Percentiles rank a stretch among this genome's conserved stretches.
phyloP scores from a whole-genome alignment of 495 filamentous ascomycete genomes.

The Trichodelitschia bisporula region DNA sequence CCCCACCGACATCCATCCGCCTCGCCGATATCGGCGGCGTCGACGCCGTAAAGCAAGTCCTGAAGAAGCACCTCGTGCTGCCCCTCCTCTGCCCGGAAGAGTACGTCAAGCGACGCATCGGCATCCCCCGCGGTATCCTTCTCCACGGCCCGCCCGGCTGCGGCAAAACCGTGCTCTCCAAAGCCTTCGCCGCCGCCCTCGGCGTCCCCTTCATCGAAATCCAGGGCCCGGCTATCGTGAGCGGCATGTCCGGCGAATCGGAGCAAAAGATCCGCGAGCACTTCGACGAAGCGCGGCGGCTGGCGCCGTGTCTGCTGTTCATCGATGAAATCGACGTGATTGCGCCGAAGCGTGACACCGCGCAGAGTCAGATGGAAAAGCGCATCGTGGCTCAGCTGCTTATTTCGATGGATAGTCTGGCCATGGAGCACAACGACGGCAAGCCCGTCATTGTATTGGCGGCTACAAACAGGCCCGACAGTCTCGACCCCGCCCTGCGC shows the following conservation, averaged over 20 bases:
- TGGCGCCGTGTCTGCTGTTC: slow-evolving; percentile 82
- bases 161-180: slow-evolving; percentile 83
- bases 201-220: slow-evolving; percentile 73
- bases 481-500: slow-evolving; percentile 65
- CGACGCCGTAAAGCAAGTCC: slow-evolving; percentile 47
- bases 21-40: slow-evolving; percentile 70
- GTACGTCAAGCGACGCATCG: slow-evolving; percentile 32
- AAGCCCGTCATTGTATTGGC: slow-evolving; percentile 87
- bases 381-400: slow-evolving; percentile 83
- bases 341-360: slow-evolving; percentile 78
- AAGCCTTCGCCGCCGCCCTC: slow-evolving; percentile 68
- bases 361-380: slow-evolving; percentile 94
- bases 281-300: slow-evolving; percentile 67
- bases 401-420: slow-evolving; percentile 42
- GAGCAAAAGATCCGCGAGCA: slow-evolving; percentile 83
- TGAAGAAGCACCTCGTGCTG: slow-evolving; percentile 60
- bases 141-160: slow-evolving; percentile 86
- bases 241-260: slow-evolving; percentile 88
- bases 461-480: slow-evolving; percentile 81
- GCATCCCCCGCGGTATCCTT: slow-evolving; percentile 66
- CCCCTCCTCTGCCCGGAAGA: slow-evolving; percentile 43
- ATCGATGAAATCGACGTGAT: slow-evolving; percentile 95
- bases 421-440: slow-evolving; percentile 53
- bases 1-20: slow-evolving; percentile 50
- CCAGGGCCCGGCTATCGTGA: slow-evolving; percentile 69